Conservation (phyloP, 257 asterid species). For the Gynochthodes officinalis region DNA sequence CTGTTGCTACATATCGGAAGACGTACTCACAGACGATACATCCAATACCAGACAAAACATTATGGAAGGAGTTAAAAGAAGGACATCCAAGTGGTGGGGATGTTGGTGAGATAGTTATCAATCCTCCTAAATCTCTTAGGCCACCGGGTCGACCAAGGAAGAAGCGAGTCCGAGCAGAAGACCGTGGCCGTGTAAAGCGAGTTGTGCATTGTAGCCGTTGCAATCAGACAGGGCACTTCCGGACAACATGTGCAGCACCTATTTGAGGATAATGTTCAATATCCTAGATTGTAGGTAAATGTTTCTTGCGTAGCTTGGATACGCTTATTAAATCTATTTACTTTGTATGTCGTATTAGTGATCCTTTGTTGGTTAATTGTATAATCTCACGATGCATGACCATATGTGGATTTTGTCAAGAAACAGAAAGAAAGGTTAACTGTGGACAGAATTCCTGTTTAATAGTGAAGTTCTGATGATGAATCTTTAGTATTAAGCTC, state of each 20-base stretch:
- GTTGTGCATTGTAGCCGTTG: conserved; percentile 97
- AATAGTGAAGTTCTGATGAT: not conserved
- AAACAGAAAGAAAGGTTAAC: not conserved
- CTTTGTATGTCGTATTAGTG: not conserved
- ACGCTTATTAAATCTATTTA: not conserved
- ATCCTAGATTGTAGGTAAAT: conserved; percentile 10
- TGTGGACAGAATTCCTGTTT: not conserved
- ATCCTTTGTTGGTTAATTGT: not conserved
- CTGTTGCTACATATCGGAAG: conserved; percentile 78
- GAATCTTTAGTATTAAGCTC: not conserved
- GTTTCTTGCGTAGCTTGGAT: conserved; percentile 4
- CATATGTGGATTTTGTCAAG: not conserved
- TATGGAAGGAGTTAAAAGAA: conserved; percentile 71
- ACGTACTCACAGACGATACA: conserved; percentile 89
- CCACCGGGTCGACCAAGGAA: conserved; percentile 88
- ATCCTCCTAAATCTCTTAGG: conserved; percentile 83
- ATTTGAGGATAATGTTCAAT: conserved; percentile 34
- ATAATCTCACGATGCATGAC: not conserved
- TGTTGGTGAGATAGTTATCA: conserved; percentile 39
- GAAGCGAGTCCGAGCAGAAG: conserved; percentile 86
- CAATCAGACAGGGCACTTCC: conserved; percentile 92
- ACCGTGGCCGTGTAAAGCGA: conserved; percentile 78
- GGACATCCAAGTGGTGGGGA: conserved; percentile 47
- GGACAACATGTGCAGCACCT: conserved; percentile 97
- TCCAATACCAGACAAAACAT: conserved; percentile 80